Conservation (phyloP, 345 rosid species). For the Heritiera littoralis region DNA sequence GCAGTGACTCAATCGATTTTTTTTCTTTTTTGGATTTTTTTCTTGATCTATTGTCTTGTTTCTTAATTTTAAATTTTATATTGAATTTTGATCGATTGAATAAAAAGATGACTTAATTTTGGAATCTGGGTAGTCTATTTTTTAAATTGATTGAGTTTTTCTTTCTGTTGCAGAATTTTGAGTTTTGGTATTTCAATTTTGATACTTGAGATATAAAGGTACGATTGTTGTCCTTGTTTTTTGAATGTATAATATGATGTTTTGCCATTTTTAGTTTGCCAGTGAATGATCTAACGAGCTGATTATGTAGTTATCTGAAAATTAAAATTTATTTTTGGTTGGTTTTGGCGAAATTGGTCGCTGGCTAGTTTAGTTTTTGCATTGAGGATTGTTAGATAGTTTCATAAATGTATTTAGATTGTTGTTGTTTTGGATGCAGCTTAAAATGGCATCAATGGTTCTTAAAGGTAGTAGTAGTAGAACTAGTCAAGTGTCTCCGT, state of each 20-base stretch:
- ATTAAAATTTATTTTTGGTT: background rate
- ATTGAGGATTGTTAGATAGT: conserved; percentile 17
- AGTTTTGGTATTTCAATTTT: conserved; percentile 15
- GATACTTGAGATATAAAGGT: conserved; percentile 21
- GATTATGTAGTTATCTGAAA: background rate
- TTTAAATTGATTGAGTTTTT: background rate
- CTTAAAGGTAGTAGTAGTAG: conserved; percentile 54
- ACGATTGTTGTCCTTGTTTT: background rate
- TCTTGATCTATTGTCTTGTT: background rate
- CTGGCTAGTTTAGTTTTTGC: conserved; percentile 14
- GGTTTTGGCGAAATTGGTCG: background rate
- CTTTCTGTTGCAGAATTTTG: conserved; percentile 16
- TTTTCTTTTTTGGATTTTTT: background rate
- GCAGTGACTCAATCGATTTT: conserved; percentile 4
- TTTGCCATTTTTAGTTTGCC: conserved; percentile 8
- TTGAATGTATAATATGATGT: conserved; percentile 6
- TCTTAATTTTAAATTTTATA: background rate
- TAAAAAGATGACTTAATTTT: background rate
- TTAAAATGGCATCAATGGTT: conserved; percentile 63
- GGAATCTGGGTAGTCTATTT: background rate
- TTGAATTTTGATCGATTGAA: conserved; percentile 2
- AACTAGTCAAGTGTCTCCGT: conserved; percentile 42
- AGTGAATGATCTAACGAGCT: conserved; percentile 28
- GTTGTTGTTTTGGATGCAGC: conserved; percentile 36
- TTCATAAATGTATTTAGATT: conserved; percentile 6